These are phyloP conservation scores for Aspergillus uvarum DNA, from an alignment of 2,329 filamentous ascomycete species.

Conservation along the genomic window DNA sequence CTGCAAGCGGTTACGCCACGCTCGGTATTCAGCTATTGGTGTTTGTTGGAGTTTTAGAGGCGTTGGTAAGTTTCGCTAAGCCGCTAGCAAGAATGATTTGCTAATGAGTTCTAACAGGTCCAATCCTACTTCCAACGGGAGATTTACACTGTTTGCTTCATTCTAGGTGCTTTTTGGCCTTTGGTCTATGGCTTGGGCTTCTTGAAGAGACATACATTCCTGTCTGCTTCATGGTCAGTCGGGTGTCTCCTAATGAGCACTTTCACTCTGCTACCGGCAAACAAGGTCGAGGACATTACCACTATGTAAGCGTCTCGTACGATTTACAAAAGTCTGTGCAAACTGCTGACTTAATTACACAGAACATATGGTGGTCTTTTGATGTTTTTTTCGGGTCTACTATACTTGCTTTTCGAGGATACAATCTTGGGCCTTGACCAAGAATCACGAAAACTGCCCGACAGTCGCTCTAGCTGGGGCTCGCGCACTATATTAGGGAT, in stretches of 20 bases:
- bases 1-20: conserved; percentile 56
- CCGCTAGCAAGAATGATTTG: neutral
- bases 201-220: conserved; percentile 61
- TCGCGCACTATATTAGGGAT: conserved; percentile 48
- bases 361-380: conserved; percentile 72
- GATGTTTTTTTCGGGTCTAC: conserved; percentile 72
- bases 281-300: conserved; percentile 75
- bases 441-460: conserved; percentile 20
- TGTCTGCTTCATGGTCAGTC: conserved; percentile 70
- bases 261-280: conserved; percentile 84
- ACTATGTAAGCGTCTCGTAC: conserved; percentile 64
- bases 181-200: conserved; percentile 71
- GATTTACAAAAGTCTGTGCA: neutral
- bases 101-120: conserved; percentile 56
- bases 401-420: conserved; percentile 81
- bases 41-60: conserved; percentile 75
- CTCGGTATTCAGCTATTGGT: conserved; percentile 63
- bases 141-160: conserved; percentile 77
- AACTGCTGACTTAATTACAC: conserved; percentile 1
- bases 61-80: conserved; percentile 59
- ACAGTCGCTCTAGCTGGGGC: conserved; percentile 27
- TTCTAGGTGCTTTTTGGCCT: conserved; percentile 77
- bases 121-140: conserved; percentile 90
- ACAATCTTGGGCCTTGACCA: conserved; percentile 50
- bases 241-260: conserved; percentile 82